Base-by-base conservation (phyloP, 2,329 filamentous ascomycete species). In the Neoscytalidium dimidiatum region DNA sequence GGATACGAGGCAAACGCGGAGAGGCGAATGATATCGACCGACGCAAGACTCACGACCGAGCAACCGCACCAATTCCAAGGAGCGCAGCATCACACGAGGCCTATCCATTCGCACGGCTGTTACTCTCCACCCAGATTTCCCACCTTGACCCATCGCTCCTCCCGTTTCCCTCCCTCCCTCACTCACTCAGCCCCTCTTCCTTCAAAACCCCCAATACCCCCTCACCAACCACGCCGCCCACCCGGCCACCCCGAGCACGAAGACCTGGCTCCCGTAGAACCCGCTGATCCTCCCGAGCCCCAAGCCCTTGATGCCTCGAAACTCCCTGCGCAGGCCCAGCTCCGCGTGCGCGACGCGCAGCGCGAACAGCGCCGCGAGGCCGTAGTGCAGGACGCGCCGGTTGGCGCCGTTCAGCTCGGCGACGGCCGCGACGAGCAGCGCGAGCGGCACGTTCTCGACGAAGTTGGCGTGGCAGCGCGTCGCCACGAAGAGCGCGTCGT, bases 341-440 rank as follows among this genome's bases (percentile, higher is more conserved):
- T 82, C 80, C 33, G 70, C 71, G 68, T 82, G 79, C 19, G 71
- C 64, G 17, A 82, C 69, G 46, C 80, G 74, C 28, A 78, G 64
- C 23, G 75, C 74, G n/a, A 81, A 70, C 44, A 81, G 69, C 5
- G 71, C 66, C 11, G 74, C 79, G 33, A 82, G 71, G 3, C 74
- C 75, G 14, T 71, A 78, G 62, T 76, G 78, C 65, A 82, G 69
- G 13, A 71, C 70, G 49, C 71, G 73, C 69, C 76, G 67, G 49
- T 79, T 73, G 6, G 74, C 80, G 17, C 80, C 80, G 64, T 82
- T 82, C n/a, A 81, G 66, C 69, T 83, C 81, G 23, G 77, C 80
- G 14, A 81, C 64, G n/a, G 75, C 68, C 3, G 76, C 73, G 14
- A 81, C 58, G 3, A 74, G 67, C 29, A 82, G 70, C 3, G 76